phyloP scores from a whole-genome alignment of 495 filamentous ascomycete species.

The Penicillium lividum region DNA sequence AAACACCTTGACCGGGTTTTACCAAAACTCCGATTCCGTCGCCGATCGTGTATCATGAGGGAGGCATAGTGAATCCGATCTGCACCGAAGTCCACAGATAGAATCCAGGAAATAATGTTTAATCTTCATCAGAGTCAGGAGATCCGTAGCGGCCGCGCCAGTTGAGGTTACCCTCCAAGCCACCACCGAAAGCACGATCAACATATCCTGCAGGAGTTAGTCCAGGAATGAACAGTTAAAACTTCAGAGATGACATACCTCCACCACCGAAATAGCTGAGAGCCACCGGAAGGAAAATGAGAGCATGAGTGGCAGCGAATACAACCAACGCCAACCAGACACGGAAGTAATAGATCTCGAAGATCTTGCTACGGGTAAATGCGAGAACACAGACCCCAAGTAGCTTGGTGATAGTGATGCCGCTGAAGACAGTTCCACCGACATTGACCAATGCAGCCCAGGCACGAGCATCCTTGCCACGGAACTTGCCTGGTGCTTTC shows the following conservation, averaged over 20 bases:
- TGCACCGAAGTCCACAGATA: slow-evolving; percentile 6
- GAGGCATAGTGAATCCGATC: neutral
- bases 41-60: neutral
- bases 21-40: neutral
- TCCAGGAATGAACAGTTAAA: slow-evolving; percentile 1
- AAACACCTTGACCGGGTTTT: neutral
- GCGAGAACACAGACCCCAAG: slow-evolving; percentile 90
- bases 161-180: slow-evolving; percentile 80
- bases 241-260: slow-evolving; percentile 48
- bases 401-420: slow-evolving; percentile 94
- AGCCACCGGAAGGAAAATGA: slow-evolving; percentile 89
- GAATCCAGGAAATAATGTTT: slow-evolving; percentile 16
- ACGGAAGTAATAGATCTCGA: slow-evolving; percentile 98
- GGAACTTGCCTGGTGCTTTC: slow-evolving; percentile 62
- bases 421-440: slow-evolving; percentile 89
- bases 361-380: slow-evolving; percentile 96
- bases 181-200: slow-evolving; percentile 79
- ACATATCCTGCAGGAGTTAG: slow-evolving; percentile 61
- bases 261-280: slow-evolving; percentile 84
- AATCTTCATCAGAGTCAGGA: slow-evolving; percentile 53
- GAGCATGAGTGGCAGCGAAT: slow-evolving; percentile 84
- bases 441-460: slow-evolving; percentile 94
- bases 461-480: slow-evolving; percentile 77
- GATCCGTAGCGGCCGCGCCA: slow-evolving; percentile 49
- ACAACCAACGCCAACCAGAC: slow-evolving; percentile 91